phyloP scores from a whole-genome alignment of 2,329 filamentous ascomycete genomes.

The Emydomyces testavorans region DNA sequence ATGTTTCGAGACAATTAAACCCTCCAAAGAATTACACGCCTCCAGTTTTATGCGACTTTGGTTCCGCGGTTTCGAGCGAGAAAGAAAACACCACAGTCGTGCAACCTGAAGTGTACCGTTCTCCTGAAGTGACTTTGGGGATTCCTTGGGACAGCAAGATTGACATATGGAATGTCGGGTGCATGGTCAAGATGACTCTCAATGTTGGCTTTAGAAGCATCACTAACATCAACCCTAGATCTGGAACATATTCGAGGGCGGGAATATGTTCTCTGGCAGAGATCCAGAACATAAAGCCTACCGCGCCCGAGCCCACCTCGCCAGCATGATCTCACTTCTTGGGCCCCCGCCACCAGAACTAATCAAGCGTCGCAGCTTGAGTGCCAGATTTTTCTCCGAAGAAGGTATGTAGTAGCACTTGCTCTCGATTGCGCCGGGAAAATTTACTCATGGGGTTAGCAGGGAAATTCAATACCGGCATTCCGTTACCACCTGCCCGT shows the following conservation, averaged over 20 bases:
- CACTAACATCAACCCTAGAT: no score
- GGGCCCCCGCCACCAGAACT: constrained; percentile 15
- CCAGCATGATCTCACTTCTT: constrained; percentile 19
- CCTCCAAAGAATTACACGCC: background rate
- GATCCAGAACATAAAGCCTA: constrained; percentile 33
- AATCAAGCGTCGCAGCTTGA: constrained; percentile 14
- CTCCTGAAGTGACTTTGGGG: constrained; percentile 19
- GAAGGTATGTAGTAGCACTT: constrained; percentile 16
- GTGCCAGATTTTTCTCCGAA: constrained; percentile 19
- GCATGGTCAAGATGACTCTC: constrained; percentile 15
- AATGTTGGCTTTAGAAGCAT: constrained; percentile 12
- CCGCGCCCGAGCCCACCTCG: constrained; percentile 30
- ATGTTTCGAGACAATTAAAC: constrained; percentile 4
- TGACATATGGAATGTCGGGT: constrained; percentile 22
- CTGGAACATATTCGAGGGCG: constrained; percentile 36
- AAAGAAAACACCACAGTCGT: constrained; percentile 11
- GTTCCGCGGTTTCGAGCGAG: background rate
- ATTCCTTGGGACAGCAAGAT: constrained; percentile 20
- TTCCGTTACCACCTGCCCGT: no score
- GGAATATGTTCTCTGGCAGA: constrained; percentile 17
- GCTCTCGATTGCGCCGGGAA: no score
- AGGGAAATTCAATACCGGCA: background rate
- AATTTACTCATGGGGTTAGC: background rate
- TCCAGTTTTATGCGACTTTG: constrained; percentile 12
- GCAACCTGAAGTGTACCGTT: constrained; percentile 19